Base-by-base conservation (phyloP, 2,329 filamentous ascomycete genomes). In the Bipolaris bicolor region DNA sequence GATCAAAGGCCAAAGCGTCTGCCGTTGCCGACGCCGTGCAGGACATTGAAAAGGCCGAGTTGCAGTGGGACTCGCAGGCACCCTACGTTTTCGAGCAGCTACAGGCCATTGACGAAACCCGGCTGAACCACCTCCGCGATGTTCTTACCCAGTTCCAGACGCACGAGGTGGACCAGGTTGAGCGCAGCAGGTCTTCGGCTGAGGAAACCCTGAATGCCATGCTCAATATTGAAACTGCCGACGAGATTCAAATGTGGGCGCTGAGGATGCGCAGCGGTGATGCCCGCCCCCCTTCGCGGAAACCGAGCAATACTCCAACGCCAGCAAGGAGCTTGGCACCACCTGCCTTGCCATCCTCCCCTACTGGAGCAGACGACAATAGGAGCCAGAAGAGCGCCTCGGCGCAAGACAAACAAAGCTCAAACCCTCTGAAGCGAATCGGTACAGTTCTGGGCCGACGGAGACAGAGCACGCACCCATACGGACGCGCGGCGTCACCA, bases 31-130 rank as follows among this genome's bases (percentile, higher is more conserved):
- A 84, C 61, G 92, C 92, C 11, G 83, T 86, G 10, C 81, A 86
- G 16, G 88, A 88, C 63, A 85, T 96, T 41, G 90, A 96, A 62
- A 87, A 87, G 58, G 89, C 92, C n/a, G 86, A 83, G 43, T 85
- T 89, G 64, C 90, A 96, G 73, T 99, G 95, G 95, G 89, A 97
- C 54, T 92, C 92, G 0, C 92, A 97, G 76, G 92, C 95, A 13
- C 95, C 95, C 1, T 98, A 91, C 77, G 90, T 97, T 59, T 97
- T 96, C 72, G 95, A 99, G 78, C 90, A 89, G 59, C 85, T 99
- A 24, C 95, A 99, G 75, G 89, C 91, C 5, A 81, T 96, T 31
- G 95, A 99, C 72, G 95, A 99, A 79, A 88, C 86, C 67, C 87
- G 95, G 54, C 82, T 96, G 65, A 97, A 97, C 76, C 90, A 96